Conservation (phyloP, 345 rosid species). For the Microcos paniculata region DNA sequence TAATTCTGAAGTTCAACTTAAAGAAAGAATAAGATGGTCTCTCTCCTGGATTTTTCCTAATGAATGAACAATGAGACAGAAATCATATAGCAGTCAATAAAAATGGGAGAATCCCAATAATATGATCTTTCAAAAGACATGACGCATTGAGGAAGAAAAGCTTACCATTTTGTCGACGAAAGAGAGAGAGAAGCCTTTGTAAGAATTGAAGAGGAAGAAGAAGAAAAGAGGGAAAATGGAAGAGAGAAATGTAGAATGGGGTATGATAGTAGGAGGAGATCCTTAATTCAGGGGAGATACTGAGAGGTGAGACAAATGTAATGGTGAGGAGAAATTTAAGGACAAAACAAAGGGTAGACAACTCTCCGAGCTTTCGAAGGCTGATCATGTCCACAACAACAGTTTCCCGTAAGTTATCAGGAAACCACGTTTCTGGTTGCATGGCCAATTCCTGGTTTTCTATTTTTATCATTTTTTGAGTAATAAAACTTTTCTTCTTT, state of each 20-base stretch:
- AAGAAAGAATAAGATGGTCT: not conserved
- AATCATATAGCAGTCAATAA: not conserved
- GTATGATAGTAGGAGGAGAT: conserved; percentile 37
- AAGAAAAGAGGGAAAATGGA: conserved; percentile 21
- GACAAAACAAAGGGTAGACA: conserved; percentile 38
- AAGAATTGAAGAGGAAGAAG: conserved; percentile 24
- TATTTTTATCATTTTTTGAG: not conserved
- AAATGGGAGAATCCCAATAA: not conserved
- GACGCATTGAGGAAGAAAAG: not conserved
- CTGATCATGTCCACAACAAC: conserved; percentile 28
- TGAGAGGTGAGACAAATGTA: conserved; percentile 28
- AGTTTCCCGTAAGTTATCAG: not conserved
- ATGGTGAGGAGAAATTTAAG: conserved; percentile 38
- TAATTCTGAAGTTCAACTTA: not conserved
- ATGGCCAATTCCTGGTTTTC: not conserved
- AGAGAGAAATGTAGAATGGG: conserved; percentile 25
- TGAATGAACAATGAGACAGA: not conserved
- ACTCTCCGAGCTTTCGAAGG: conserved; percentile 23
- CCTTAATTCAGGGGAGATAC: conserved; percentile 46
- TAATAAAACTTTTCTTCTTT: not conserved
- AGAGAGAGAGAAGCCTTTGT: conserved; percentile 26
- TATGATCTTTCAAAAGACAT: not conserved
- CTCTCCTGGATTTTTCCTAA: not conserved
- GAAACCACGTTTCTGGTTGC: not conserved
- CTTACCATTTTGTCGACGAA: conserved; percentile 54